Percentiles rank a stretch among this genome's conserved stretches.
Conservation (phyloP, 139 green algal species). For the Gonium pectorale region DNA sequence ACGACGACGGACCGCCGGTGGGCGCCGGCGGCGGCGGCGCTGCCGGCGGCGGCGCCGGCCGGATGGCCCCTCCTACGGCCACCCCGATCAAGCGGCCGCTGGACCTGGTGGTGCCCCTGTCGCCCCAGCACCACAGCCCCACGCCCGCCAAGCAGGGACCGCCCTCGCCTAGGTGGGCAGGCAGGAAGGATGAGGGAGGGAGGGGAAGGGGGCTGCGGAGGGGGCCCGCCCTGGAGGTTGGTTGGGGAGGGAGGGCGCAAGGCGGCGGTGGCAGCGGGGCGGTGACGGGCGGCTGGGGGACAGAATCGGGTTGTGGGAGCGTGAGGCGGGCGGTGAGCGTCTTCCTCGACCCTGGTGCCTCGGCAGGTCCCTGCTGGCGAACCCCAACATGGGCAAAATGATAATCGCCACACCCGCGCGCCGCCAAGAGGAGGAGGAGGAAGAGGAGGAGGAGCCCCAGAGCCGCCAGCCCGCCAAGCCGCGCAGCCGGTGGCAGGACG, state of each 20-base stretch:
- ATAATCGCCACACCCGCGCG: slow-evolving; percentile 14
- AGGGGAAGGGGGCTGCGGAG: too few relatives aligned
- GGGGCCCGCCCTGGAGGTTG: too few relatives aligned
- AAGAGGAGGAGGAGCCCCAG: background rate
- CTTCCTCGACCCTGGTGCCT: background rate
- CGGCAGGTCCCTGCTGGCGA: slow-evolving; percentile 43
- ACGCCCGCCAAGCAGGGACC: background rate
- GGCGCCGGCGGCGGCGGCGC: background rate
- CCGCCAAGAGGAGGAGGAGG: background rate
- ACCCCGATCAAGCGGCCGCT: background rate
- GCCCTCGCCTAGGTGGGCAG: slow-evolving; percentile 6
- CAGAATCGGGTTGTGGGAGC: too few relatives aligned
- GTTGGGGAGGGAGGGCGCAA: too few relatives aligned
- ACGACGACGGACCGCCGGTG: slow-evolving; percentile 6
- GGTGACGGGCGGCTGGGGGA: too few relatives aligned
- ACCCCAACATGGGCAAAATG: slow-evolving; percentile 31
- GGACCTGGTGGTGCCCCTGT: background rate
- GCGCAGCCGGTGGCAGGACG: slow-evolving; percentile 36
- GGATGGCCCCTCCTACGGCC: background rate
- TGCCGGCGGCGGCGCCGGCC: too few relatives aligned
- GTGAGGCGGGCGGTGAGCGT: background rate
- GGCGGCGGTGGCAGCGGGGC: too few relatives aligned
- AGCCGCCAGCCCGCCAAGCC: background rate
- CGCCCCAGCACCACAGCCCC: background rate
- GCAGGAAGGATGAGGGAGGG: background rate